Evolutionary conservation across 257 asterid genomes (phyloP), one percentile per base, ranked within the genome.

Genomic region (Nicotiana paniculata): DNA sequence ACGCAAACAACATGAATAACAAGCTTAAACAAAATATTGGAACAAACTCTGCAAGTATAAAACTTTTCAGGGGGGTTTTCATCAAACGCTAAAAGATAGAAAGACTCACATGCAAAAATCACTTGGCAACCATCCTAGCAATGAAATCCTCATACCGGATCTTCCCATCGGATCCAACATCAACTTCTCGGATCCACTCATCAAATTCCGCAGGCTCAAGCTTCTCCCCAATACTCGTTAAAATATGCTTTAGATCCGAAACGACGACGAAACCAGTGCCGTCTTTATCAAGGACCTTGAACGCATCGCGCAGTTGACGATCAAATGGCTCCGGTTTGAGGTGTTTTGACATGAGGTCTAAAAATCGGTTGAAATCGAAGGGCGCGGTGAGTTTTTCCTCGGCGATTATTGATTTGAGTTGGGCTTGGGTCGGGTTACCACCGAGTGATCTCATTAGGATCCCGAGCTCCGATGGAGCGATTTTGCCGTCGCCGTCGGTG

Each of bases 121-220:
- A 93, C 87, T 92, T 93, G 30, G 98, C 97, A 53, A 93, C 98
- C 97, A 93, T 92, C 81, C 98, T 87, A 28, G 96, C 91, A 61
- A 93, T 93, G 89, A 93, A 93, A 84, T 90, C 97, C 91, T 92
- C 98, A 81, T 92, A 93, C 35, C 89, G 88, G 89, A 93, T 93
- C 92, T 93, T 93, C 72, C 97, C 98, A 80, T 93, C 98, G 80
- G 98, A 87, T 77, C 97, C 98, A 76, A 92, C 95, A 87, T 90
- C 97, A 16, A 93, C 97, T 89, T 93, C 98, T 9, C 98, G 96
- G 93, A 93, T 93, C 98, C 98, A 93, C 89, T 93, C 98, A 51
- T 93, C 98, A 72, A 93, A 92, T 89, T 93, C 97, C 24, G 94
- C 92, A 3, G 97, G 95, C 89, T 93, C 97, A 86, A 93, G 84